A percentile compares a stretch with the other conserved stretches of the same genome.
phyloP scores from a whole-genome alignment of 2,329 filamentous ascomycete species.

The Diaporthe amygdali region DNA sequence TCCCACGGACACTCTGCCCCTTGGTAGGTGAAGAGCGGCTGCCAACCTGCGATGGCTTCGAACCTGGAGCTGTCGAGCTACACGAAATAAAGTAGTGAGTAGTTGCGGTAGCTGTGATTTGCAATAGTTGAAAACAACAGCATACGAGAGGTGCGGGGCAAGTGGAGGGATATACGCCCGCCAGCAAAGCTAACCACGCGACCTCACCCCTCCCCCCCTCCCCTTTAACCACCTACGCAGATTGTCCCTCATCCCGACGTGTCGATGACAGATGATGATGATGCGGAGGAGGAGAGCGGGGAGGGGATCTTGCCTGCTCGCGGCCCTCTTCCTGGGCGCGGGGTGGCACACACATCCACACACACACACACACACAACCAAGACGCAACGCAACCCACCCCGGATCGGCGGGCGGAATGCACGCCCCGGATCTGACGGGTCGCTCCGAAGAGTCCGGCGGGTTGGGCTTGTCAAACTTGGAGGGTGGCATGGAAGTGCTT shows the following conservation, averaged over 20 bases:
- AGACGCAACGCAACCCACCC: background rate
- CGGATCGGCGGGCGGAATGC: background rate
- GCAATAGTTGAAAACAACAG: background rate
- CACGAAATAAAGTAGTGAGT: background rate
- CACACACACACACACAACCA: background rate
- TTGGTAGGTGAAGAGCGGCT: no score
- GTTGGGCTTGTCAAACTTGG: background rate
- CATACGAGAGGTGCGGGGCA: background rate
- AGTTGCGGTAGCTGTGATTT: background rate
- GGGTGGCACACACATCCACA: background rate
- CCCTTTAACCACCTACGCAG: no score
- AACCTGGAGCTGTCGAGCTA: background rate
- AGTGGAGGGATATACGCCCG: background rate
- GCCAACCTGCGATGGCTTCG: no score
- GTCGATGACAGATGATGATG: background rate
- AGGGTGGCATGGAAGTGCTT: no score
- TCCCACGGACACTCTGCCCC: background rate
- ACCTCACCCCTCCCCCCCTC: background rate
- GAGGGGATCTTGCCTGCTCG: background rate
- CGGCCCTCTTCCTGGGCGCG: background rate
- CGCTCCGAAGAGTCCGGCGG: background rate
- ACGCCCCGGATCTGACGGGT: slow-evolving; percentile 1
- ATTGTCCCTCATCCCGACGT: background rate
- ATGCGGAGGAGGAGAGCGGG: background rate
- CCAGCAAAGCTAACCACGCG: background rate